Base-by-base conservation (phyloP, 2,329 filamentous ascomycete species). In the Ceratocystis eucalypticola region DNA sequence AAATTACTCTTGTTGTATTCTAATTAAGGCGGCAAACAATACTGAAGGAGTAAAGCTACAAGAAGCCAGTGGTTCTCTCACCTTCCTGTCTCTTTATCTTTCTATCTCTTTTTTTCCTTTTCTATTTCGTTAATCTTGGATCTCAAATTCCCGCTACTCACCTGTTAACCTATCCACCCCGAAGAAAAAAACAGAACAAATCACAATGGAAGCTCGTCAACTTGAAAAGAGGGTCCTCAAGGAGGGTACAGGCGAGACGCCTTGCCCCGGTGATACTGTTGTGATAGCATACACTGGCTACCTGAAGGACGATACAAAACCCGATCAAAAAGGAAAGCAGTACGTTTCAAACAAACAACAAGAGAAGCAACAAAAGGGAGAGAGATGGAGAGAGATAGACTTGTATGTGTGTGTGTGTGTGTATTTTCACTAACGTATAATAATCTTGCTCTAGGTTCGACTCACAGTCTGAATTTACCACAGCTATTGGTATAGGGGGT, bases 201-300 rank as follows among this genome's bases (percentile, higher is more conserved):
- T 70, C 75, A 81, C 69, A 72, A 91, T 91, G 88, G 87, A 82
- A 75, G 89, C 96, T 73, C 82, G 79, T 68, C 37, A 41, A 41
- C 1, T 41, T 1, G 12, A 41, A 41, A 95, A 91, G 80, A 82
- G 80, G 62, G 76, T 83, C 69, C 75, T 86, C 71, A 73, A 77
- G 45, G 76, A 82, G 69, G 92, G 93, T 73, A 81, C 82, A 72
- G 80, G 81, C 67, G 75, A 84, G 72, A 79, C 76, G 70, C 89
- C 93, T 67, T 74, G 77, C 70, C 72, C 74, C 17, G 88, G 89
- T 70, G 85, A 96, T 75, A 84, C 78, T 30, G 89, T 97, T 73
- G 84, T 83, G 73, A 96, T 97, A 74, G 85, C 94, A 78, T 97
- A 97, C 82, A 94, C 88, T 53, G 94, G 94, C 72, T 96, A 80